Evolutionary conservation across 169 alveolate species (phyloP), one percentile per base, ranked within the genome.

Genomic region (Plasmodium gonderi): DNA sequence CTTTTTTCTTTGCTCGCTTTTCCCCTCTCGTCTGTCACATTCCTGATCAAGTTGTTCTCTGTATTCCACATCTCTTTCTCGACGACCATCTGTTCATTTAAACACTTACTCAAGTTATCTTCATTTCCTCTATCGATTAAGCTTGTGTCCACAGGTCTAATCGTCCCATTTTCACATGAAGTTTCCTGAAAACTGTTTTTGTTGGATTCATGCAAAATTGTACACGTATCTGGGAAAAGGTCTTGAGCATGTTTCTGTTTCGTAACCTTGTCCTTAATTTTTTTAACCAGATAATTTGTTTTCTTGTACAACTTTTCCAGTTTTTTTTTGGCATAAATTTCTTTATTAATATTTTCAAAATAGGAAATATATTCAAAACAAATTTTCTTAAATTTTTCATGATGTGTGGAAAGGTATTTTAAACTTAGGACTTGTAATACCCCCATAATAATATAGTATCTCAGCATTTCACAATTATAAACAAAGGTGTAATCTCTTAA

Each of bases 381-480:
- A 49, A 90, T 77, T 90, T 90, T 65, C 76, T 90, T 90, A 42
- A 90, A 79, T 47, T 20, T 26, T 14, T 90, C 83, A 68, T 90
- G 72, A 42, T 90, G 94, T 33, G 94, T 78, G 38, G 94, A 90
- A 17, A 90, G 31, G 60, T 42, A 90, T 65, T 90, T 90, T 33
- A 90, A 4, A 26, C 94, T 90, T 14, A 90, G 36, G 33, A 68
- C 94, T 90, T 90, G 90, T 31, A 90, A 40, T 8, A 90, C 94
- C 14, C 94, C 94, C 29, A 90, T 76, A 33, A 90, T 90, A 17
- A 90, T 90, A 51, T 90, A 78, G 49, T 90, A 90, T 17, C 94
- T 76, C 42, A 90, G 38, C 72, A 90, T 54, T 78, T 90, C 94
- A 51, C 94, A 90, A 38, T 90, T 90, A 67, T 90, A 90, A 12